Evolutionary conservation across 305 asterid genomes (phyloP).

Genomic region (Fraxinus dipetala): DNA sequence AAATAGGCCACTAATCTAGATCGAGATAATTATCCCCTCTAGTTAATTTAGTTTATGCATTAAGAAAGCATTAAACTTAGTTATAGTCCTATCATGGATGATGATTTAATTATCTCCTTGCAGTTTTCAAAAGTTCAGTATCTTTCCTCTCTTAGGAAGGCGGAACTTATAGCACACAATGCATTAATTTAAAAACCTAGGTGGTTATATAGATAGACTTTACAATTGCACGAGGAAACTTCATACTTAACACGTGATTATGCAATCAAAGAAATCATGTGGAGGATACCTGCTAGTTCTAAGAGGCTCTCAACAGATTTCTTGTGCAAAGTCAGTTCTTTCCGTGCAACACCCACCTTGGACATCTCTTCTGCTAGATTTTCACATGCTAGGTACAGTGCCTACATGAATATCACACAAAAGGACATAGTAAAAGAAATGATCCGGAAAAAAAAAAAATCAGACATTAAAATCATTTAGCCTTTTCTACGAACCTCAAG

Average conservation of each 20-base stretch:
- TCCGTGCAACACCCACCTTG: slow-evolving; percentile 25
- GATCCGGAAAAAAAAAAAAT: background rate
- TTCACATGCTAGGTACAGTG: slow-evolving; percentile 78
- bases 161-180: background rate
- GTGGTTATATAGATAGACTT: background rate
- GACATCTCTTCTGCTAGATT: slow-evolving; percentile 43
- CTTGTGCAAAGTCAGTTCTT: slow-evolving; percentile 57
- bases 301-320: slow-evolving; percentile 50
- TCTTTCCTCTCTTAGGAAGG: background rate
- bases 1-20: background rate
- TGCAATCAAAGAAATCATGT: background rate
- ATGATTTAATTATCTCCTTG: background rate
- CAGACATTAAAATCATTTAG: background rate
- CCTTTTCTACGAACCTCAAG: slow-evolving; percentile 59
- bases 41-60: background rate
- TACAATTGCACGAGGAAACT: background rate
- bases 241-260: background rate
- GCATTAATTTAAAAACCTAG: background rate
- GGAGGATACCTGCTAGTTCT: slow-evolving; percentile 61
- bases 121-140: background rate
- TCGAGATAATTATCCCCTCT: background rate
- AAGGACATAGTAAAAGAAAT: slow-evolving; percentile 6
- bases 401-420: slow-evolving; percentile 42
- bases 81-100: background rate
- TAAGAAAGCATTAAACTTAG: background rate